phyloP scores from a whole-genome alignment of 192 early-diverging fungal genomes.

The Mycoemilia scoparia region DNA sequence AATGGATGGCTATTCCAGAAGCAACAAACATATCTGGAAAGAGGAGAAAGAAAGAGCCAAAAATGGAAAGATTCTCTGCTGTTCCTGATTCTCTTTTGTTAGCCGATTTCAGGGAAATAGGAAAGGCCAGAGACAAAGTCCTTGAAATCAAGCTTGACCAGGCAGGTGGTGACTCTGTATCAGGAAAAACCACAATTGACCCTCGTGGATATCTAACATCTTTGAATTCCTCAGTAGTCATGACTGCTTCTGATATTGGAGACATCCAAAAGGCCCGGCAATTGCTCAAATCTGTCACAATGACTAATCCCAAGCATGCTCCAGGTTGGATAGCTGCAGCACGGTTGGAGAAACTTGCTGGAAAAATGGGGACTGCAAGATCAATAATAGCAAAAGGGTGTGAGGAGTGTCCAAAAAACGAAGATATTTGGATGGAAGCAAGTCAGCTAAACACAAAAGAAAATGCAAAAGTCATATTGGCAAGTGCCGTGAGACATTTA shows the following conservation, averaged over 20 bases:
- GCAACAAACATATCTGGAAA: conserved; percentile 67
- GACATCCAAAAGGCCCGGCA: conserved; percentile 83
- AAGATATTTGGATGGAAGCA: conserved; percentile 95
- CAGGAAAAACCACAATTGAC: conserved; percentile 78
- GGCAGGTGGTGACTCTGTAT: conserved; percentile 70
- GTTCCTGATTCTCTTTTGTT: conserved; percentile 30
- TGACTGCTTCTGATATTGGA: conserved; percentile 48
- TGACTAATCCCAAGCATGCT: conserved; percentile 87
- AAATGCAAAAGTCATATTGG: conserved; percentile 79
- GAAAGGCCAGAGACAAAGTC: conserved; percentile 82
- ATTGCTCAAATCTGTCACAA: conserved; percentile 75
- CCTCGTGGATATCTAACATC: conserved; percentile 93
- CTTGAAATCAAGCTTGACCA: conserved; percentile 82
- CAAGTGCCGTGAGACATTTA: conserved; percentile 69
- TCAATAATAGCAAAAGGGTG: conserved; percentile 79
- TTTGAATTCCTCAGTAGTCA: conserved; percentile 62
- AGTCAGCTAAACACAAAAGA: conserved; percentile 71
- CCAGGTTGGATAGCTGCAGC: conserved; percentile 98
- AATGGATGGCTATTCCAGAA: conserved; percentile 64
- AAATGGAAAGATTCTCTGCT: conserved; percentile 20
- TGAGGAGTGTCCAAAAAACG: conserved; percentile 79
- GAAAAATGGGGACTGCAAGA: conserved; percentile 65
- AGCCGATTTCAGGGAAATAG: conserved; percentile 82
- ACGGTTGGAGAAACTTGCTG: conserved; percentile 83
- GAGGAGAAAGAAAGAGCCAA: conserved; percentile 35